Evolutionary conservation across 441 rosid genomes (phyloP), one percentile per base, ranked within the genome.

Genomic region (Adansonia gregorii): DNA sequence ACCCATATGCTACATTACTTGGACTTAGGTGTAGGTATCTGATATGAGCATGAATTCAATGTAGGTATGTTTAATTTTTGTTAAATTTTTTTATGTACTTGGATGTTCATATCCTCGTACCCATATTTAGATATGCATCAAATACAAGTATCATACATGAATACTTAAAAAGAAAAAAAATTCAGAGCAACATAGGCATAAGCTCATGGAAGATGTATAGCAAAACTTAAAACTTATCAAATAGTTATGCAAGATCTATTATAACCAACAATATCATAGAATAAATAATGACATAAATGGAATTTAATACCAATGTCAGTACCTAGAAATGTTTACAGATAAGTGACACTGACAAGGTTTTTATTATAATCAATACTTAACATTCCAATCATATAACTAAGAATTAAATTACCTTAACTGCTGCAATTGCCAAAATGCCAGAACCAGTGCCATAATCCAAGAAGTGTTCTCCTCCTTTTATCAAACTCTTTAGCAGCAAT

Each of bases 401-500:
- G 65, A 8, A 55, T 9, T 78, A 41, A 45, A 72, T 67, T 79
- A 93, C 99, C 95, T 90, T 93, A 69, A 92, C 87, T 52, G 96
- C 98, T 71, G 99, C 97, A 73, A 95, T 92, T 76, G 95, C 96
- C 55, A 95, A 93, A 82, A 95, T 79, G 55, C 99, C 99, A 11
- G 99, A 91, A 76, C 99, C 97, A 19, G 97, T 95, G 78, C 98
- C 98, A 65, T 95, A 93, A 82, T 95, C 97, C 69, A 93, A 87
- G 87, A 95, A 81, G 67, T 35, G 61, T 80, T 95, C 98, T 81
- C 93, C 94, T 48, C 94, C 98, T 82, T 85, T 91, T 55, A 93
- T 87, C 85, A 86, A 82, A 73, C 83, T 69, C 45, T 46, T 82
- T 72, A 95, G 90, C 72, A 92, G 89, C 86, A 87, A 74, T 10